These are phyloP conservation scores for Dendrocalamus sinicus DNA, from an alignment of 176 grass and related monocot species.

Conservation along the genomic window DNA sequence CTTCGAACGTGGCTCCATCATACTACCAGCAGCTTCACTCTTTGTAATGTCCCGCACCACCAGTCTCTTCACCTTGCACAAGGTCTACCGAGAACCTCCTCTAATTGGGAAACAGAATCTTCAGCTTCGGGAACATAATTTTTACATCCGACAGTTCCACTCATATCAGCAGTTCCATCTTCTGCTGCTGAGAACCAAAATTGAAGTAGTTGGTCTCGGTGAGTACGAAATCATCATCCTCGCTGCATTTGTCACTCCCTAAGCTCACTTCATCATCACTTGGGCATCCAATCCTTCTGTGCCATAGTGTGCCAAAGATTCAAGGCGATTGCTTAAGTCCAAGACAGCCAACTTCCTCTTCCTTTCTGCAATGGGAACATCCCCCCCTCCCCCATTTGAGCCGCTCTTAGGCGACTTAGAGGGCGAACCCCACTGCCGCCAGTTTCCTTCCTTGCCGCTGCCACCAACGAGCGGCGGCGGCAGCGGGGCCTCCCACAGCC, in stretches of 20 bases:
- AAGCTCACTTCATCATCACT: slow-evolving; percentile 39
- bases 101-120: too few relatives aligned
- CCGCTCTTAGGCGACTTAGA: too few relatives aligned
- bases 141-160: too few relatives aligned
- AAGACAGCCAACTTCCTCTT: slow-evolving; percentile 44
- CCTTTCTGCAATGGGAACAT: not conserved
- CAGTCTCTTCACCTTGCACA: too few relatives aligned
- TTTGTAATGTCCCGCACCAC: not conserved
- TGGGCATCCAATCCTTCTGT: slow-evolving; percentile 36
- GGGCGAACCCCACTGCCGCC: too few relatives aligned
- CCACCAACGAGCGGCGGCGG: too few relatives aligned
- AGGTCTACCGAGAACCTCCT: too few relatives aligned
- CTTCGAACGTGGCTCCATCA: not conserved
- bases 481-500: too few relatives aligned
- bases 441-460: too few relatives aligned
- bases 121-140: too few relatives aligned
- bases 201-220: slow-evolving; percentile 44
- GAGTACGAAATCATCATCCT: slow-evolving; percentile 49
- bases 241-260: slow-evolving; percentile 37
- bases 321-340: slow-evolving; percentile 53
- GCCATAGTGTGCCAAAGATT: slow-evolving; percentile 41
- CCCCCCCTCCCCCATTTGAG: too few relatives aligned
- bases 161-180: not conserved
- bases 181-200: slow-evolving; percentile 23
- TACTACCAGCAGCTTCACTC: not conserved